Evolutionary conservation across 768 basidiomycete species (phyloP).

Genomic region (Daedaleopsis nitida): DNA sequence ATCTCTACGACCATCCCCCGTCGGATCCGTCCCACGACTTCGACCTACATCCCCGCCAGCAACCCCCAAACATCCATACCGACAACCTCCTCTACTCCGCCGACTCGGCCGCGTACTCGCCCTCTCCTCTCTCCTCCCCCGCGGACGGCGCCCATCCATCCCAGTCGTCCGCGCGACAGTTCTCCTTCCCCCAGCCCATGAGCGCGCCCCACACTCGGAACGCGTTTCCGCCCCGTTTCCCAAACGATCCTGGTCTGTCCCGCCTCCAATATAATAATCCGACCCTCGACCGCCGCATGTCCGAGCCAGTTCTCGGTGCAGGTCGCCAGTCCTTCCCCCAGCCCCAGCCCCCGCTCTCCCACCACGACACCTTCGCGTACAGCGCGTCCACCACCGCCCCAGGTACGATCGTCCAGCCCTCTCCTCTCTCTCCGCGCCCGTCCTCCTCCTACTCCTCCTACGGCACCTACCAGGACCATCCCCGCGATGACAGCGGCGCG

Average conservation of each 20-base stretch:
- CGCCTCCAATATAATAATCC: constrained; percentile 21
- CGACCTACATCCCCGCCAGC: constrained; percentile 17
- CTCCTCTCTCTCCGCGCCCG: constrained; percentile 19
- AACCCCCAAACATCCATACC: constrained; percentile 21
- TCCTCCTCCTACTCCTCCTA: constrained; percentile 20
- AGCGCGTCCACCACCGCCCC: constrained; percentile 6
- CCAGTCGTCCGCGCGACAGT: constrained; percentile 13
- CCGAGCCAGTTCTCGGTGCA: constrained; percentile 51
- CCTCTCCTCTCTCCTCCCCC: constrained; percentile 23
- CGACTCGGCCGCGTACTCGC: constrained; percentile 17
- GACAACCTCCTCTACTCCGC: constrained; percentile 16
- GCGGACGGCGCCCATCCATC: constrained; percentile 5
- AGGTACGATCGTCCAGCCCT: constrained; percentile 14
- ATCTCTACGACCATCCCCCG: constrained; percentile 6
- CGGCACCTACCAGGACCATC: constrained; percentile 14
- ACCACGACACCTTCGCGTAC: constrained; percentile 16
- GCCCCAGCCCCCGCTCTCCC: constrained; percentile 14
- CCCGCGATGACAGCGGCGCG: constrained; percentile 18
- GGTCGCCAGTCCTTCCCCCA: constrained; percentile 19
- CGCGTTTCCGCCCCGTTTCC: constrained; percentile 18
- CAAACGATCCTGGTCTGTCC: constrained; percentile 1
- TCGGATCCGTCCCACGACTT: constrained; percentile 3
- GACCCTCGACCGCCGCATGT: constrained; percentile 66
- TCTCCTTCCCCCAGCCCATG: constrained; percentile 22
- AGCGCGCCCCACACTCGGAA: constrained; percentile 23